Base-by-base conservation (phyloP, 441 rosid genomes). In the Croton laevigatus region DNA sequence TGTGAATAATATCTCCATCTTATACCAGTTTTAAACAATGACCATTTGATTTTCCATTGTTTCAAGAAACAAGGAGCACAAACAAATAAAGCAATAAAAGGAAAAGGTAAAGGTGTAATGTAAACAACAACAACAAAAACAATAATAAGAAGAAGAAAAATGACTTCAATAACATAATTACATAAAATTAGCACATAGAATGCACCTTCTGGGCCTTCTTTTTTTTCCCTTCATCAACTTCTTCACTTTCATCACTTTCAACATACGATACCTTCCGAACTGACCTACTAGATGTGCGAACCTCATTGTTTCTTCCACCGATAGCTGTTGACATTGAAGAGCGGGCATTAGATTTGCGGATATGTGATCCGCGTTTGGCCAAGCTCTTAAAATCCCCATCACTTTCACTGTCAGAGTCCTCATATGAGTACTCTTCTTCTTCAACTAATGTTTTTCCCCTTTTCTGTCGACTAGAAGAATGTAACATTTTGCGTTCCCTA, bases 221-320 rank as follows among this genome's bases (percentile, higher is more conserved):
- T 78, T 90, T 96, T 83, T 77, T 91, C 72, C 86, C 86, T 77
- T 91, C 98, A 81, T 90, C 98, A 69, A 77, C 74, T 71, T 90
- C 98, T 85, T 96, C 99, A 79, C 98, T 96, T 82, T 89, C 99
- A 60, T 96, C 99, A 79, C 98, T 96, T 86, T 96, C 99, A 68
- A 87, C 98, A 86, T 96, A 96, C 42, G 99, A 96, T 49, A 96
- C 98, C 85, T 93, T 96, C 68, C 97, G 91, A 73, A 88, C 88
- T 51, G 98, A 87, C 84, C 99, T 83, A 78, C 81, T 84, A 68
- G 99, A 96, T 73, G 88, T 88, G 72, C 99, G 97, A 64, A 91
- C 91, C 80, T 96, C 98, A 70, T 71, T 88, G 79, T 81, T 81
- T 73, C 88, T 88, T 72, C 87, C 91, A 66, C 66, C 73, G 55